Evolutionary conservation across 2,329 filamentous ascomycete genomes (phyloP), one percentile per base, ranked within the genome.

Genomic region (Trichoderma cornu-damae): DNA sequence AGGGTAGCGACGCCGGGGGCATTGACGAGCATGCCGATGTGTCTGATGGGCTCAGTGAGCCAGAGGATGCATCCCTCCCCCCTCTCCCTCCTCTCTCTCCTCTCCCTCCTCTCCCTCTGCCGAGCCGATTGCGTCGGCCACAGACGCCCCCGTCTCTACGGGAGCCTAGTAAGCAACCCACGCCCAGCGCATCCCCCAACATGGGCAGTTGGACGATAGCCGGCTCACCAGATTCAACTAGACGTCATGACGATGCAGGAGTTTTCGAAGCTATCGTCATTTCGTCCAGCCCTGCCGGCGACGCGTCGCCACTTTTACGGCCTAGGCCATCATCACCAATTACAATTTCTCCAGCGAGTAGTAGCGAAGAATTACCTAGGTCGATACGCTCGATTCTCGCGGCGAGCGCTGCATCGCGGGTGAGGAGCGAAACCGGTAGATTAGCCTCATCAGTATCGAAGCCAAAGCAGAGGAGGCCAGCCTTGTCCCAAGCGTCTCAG

Each of bases 211-310:
- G 75, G 72, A 71, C 70, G 57, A 69, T 72, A 63, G 67, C 67
- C 62, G 69, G 73, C 75, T 78, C 74, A 77, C 76, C 72, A 65
- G 61, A 62, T 57, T 64, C 66, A 61, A 72, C 73, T 70, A 78
- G 75, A 65, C 70, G 64, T 59, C 63, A 59, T 63, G 64, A 46
- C 58, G 37, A 55, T 30, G 53, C 55, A 50, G 57, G 52, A 59
- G 58, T 57, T 57, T 62, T 65, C 65, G 70, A 77, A 64, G 62
- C 75, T 60, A 77, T 79, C 68, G 48, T 73, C 61, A 72, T 79
- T 66, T 68, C 72, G 62, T 78, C 76, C 67, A 78, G 76, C 60
- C 76, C 77, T 51, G 62, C 66, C 67, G 57, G 50, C 42, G 49
- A 60, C 20, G 55, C 59, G 42, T 55, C 65, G 28, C 70, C 73